Conservation (phyloP, 495 filamentous ascomycete species). For the Patellaria atrata region DNA sequence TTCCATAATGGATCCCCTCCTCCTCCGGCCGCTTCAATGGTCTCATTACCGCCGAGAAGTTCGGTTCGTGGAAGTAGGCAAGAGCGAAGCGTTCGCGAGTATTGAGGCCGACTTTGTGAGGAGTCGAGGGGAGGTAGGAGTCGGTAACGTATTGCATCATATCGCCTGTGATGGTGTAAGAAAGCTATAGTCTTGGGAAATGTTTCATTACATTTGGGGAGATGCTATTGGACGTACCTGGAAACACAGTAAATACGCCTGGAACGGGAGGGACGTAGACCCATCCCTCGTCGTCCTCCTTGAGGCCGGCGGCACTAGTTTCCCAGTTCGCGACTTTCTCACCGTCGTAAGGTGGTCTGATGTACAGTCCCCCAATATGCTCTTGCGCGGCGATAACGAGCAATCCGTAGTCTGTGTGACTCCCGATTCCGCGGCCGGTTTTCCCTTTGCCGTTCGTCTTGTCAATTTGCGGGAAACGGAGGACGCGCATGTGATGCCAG, state of each 20-base stretch:
- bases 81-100: no score
- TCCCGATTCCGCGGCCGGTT: conserved; percentile 32
- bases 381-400: conserved; percentile 33
- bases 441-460: conserved; percentile 33
- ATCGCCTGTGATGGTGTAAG: no score
- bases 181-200: no score
- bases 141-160: no score
- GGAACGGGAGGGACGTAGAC: conserved; percentile 30
- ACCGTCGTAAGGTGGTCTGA: conserved; percentile 25
- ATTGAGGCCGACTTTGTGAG: no score
- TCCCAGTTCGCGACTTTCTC: conserved; percentile 33
- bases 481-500: conserved; percentile 34
- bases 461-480: conserved; percentile 29
- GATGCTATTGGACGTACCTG: conserved; percentile 24
- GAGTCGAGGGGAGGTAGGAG: no score
- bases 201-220: no score
- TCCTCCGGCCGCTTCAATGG: conserved; percentile 22
- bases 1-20: conserved; percentile 32
- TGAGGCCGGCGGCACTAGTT: conserved; percentile 29
- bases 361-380: conserved; percentile 32
- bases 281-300: conserved; percentile 31
- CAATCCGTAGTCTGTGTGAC: conserved; percentile 34
- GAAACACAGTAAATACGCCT: conserved; percentile 30
- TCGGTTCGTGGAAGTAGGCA: conserved; percentile 36
- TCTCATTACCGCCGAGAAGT: conserved; percentile 30